Evolutionary conservation across 2,329 filamentous ascomycete species (phyloP).

Genomic region (Colletotrichum orbiculare): DNA sequence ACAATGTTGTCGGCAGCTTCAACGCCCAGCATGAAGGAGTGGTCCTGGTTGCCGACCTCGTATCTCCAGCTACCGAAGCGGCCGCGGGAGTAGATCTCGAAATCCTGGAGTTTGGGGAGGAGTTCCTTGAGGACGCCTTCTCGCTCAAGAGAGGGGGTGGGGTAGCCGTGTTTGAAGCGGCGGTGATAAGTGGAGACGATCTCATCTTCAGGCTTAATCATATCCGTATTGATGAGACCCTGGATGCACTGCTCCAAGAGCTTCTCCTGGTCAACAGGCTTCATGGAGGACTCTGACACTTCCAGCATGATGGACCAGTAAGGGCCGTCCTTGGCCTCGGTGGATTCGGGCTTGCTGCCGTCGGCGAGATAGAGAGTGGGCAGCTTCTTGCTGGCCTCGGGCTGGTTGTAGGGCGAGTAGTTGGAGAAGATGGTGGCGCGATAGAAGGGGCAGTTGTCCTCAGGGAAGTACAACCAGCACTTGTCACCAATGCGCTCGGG

Average conservation of each 20-base stretch:
- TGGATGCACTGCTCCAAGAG: conserved; percentile 92
- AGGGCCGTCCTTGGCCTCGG: conserved; percentile 83
- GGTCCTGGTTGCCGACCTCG: conserved; percentile 95
- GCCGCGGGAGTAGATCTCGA: conserved; percentile 94
- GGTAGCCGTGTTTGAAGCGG: conserved; percentile 98
- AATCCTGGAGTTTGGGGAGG: conserved; percentile 89
- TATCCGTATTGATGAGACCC: conserved; percentile 96
- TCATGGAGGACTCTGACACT: conserved; percentile 94
- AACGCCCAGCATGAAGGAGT: conserved; percentile 97
- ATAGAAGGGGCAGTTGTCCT: conserved; percentile 99
- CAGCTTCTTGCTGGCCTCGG: conserved; percentile 82
- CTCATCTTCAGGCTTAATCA: conserved; percentile 91
- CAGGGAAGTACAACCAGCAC: conserved; percentile 99
- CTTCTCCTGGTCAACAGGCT: conserved; percentile 89
- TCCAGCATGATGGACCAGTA: conserved; percentile 99
- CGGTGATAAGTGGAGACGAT: conserved; percentile 99
- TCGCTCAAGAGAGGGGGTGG: conserved; percentile 92
- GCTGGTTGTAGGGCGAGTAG: conserved; percentile 99
- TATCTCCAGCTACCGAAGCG: conserved; percentile 99
- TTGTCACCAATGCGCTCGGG: conserved; percentile 98
- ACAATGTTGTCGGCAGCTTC: conserved; percentile 92
- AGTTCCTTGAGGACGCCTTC: conserved; percentile 94
- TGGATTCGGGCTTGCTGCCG: conserved; percentile 81
- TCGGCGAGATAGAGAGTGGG: conserved; percentile 87
- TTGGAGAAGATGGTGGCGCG: conserved; percentile 99